Percentiles rank a stretch among this genome's conserved stretches.
Conservation (phyloP, 495 filamentous ascomycete genomes). For the Usnea hakonensis region DNA sequence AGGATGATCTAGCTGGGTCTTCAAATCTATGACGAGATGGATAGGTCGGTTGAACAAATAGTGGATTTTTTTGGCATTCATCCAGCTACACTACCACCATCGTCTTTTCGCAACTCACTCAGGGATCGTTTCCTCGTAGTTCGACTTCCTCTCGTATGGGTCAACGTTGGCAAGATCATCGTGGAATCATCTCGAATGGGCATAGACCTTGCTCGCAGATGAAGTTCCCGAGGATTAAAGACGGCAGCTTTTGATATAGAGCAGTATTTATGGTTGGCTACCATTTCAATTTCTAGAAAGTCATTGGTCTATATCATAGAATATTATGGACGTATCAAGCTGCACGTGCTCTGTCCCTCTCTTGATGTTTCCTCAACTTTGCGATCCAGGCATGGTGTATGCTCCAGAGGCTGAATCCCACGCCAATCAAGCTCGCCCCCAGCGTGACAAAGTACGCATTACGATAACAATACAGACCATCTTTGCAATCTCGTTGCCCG, state of each 20-base stretch:
- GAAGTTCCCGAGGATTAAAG: not conserved
- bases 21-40: not conserved
- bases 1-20: not conserved
- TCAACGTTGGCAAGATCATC: not conserved
- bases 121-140: not conserved
- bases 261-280: not conserved
- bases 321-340: conserved; percentile 9
- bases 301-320: not conserved
- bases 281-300: not conserved
- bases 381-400: conserved; percentile 59
- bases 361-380: conserved; percentile 21
- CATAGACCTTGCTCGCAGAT: not conserved
- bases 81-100: not conserved
- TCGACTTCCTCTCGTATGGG: not conserved
- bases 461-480: conserved; percentile 75
- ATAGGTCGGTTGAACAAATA: not conserved
- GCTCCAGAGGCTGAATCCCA: conserved; percentile 63
- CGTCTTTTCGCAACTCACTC: not conserved
- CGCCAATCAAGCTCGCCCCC: conserved; percentile 59
- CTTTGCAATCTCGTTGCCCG: conserved; percentile 65
- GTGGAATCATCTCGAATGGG: not conserved
- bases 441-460: conserved; percentile 81
- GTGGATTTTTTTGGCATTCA: not conserved
- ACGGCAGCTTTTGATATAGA: not conserved
- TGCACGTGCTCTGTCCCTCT: conserved; percentile 20